Evolutionary conservation across 2,329 filamentous ascomycete species (phyloP), one percentile per base, ranked within the genome.

Genomic region (Trichoderma sp.): DNA sequence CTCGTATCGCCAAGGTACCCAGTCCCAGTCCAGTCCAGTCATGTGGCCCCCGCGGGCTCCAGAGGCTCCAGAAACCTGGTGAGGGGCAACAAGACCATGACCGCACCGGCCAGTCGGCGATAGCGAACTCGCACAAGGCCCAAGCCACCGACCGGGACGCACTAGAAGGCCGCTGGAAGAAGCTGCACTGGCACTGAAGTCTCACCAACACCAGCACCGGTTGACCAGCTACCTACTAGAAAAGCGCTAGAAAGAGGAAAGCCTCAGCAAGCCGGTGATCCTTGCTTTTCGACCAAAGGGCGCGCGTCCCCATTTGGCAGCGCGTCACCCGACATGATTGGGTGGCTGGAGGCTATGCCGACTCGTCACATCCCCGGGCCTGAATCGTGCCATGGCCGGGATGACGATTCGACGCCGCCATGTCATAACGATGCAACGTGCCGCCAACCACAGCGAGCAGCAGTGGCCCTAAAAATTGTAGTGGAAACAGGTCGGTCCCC

Each of bases 171-270:
- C 62, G 58, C 69, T 67, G 63, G 62, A 71, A 66, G 36, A 71
- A 66, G 69, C 55, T 47, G 39, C 32, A 34, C 30, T 30, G 30
- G 30, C 30, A 30, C 30, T 30, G 30, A 30, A 7, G 32, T 34
- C 32, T 34, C 32, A 34, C 32, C 32, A 34, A 34, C 32, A 70
- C 58, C 34, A 36, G 34, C 34, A 70, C 58, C 39, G n/a, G 55
- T 62, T 53, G 30, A 34, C 32, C 32, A 34, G 32, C 12, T 36
- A 36, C 34, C 34, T 72, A 65, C 73, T 74, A 74, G 73, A 73
- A 74, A 53, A 55, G 62, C 73, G 34, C 73, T 74, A 74, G 73
- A 74, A 74, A 63, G 67, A 11, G 65, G 15, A 17, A 70, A 68
- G 67, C 67, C 68, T 59, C 67, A 70, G 72, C 70, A 71, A 59